Percentiles rank a stretch among this genome's conserved stretches.
Evolutionary conservation across 805 yeast genomes (phyloP).

Genomic region (Starmerella stigmatis): DNA sequence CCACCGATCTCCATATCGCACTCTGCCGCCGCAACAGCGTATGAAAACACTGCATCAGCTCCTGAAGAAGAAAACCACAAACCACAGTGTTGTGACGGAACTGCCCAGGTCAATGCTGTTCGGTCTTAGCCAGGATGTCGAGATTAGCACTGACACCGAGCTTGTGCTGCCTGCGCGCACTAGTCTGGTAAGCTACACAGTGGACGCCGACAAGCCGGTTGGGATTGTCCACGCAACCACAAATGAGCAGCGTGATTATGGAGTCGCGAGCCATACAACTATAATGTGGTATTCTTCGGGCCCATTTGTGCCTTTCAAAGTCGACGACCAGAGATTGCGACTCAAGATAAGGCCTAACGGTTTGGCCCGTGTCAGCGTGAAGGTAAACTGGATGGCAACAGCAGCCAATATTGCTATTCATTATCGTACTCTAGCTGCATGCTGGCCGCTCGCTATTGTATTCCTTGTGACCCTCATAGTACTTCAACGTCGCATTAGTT

Average conservation of each 20-base stretch:
- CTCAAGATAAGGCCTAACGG: neutral
- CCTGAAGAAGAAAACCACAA: constrained; percentile 7
- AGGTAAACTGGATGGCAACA: constrained; percentile 47
- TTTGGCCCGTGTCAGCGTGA: constrained; percentile 4
- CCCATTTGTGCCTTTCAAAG: constrained; percentile 23
- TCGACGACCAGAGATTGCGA: neutral
- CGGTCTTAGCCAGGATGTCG: neutral
- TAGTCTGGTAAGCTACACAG: constrained; percentile 20
- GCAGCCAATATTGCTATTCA: constrained; percentile 61
- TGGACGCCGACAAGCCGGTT: constrained; percentile 7
- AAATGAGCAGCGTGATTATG: constrained; percentile 23
- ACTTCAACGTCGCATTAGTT: constrained; percentile 27
- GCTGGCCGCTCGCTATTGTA: constrained; percentile 48
- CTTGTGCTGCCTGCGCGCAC: constrained; percentile 18
- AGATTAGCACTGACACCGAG: constrained; percentile 7
- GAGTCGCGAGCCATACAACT: constrained; percentile 5
- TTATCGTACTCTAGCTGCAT: constrained; percentile 50
- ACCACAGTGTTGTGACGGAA: neutral
- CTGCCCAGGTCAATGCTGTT: constrained; percentile 9
- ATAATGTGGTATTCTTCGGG: constrained; percentile 25
- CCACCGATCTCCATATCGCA: constrained; percentile 34
- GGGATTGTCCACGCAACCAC: constrained; percentile 19
- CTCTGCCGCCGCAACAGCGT: constrained; percentile 44
- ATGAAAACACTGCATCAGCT: constrained; percentile 33
- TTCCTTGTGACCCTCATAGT: neutral